Evolutionary conservation across 2,329 filamentous ascomycete species (phyloP), one percentile per base, ranked within the genome.

Genomic region (Alternaria triticimaculans): DNA sequence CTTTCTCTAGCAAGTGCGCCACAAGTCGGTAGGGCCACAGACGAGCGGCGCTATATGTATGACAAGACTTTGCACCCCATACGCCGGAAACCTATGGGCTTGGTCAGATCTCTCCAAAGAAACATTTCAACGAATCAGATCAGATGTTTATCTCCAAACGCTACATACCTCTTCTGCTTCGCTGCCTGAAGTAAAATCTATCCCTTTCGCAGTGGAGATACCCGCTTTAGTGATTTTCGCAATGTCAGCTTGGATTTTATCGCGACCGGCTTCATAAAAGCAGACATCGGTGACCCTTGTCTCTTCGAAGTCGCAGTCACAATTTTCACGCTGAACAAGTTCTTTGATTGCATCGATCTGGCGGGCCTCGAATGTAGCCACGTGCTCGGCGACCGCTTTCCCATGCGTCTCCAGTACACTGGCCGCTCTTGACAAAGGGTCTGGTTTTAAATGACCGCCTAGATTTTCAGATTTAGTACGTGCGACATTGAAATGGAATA

Each of bases 381-480:
- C 60, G 23, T 68, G 63, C 26, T 62, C 60, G 18, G 66, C 66
- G 6, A 61, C 61, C 14, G 37, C 66, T 49, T 41, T 54, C 4
- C 66, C 66, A 51, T 68, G 58, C 6, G 60, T 60, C 3, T 63
- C 49, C n/a, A 64, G 44, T 26, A 67, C 50, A 8, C 55, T 59
- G 9, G 61, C 60, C n/a, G 66, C 60, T 58, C 66, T 55, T 8
- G 45, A 58, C 14, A 66, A 58, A 6, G 65, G 64, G 86, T 82
- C 70, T 85, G 85, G 66, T 41, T 66, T 67, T 6, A 67, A 43
- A 43, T 67, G 65, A 10, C 65, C 65, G 18, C 65, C 61, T 64
- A 20, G 1, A n/a, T 6, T 5, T 11, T 12, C 18, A 25, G n/a
- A 6, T 0, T 64, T n/a, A 62, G 55, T 15, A 55, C 26, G 30